Evolutionary conservation across 352 stramenopile species (phyloP).

Genomic region (Globisporangium lucens): DNA sequence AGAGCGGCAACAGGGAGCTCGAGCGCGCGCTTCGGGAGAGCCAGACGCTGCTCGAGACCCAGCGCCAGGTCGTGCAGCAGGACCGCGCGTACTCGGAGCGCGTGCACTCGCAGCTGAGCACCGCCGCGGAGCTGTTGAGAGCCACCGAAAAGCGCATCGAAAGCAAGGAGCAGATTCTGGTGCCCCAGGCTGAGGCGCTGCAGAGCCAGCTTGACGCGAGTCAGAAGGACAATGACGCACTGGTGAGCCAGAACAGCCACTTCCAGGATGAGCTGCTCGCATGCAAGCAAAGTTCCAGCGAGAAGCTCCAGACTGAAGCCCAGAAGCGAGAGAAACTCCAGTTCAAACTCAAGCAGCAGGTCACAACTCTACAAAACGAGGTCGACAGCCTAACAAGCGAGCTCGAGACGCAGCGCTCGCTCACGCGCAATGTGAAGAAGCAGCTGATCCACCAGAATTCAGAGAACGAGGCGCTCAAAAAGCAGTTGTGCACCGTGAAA

Average conservation of each 20-base stretch:
- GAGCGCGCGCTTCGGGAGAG: slow-evolving; percentile 18
- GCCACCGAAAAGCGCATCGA: slow-evolving; percentile 48
- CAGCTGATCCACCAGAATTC: slow-evolving; percentile 24
- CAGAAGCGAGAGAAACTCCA: slow-evolving; percentile 30
- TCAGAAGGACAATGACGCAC: slow-evolving; percentile 11
- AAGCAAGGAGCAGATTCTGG: slow-evolving; percentile 31
- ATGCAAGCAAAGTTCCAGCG: slow-evolving; percentile 3
- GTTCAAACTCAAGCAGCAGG: slow-evolving; percentile 27
- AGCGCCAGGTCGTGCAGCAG: slow-evolving; percentile 25
- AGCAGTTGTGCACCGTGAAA: slow-evolving; percentile 35
- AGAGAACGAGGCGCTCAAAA: slow-evolving; percentile 36
- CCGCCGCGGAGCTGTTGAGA: slow-evolving; percentile 54
- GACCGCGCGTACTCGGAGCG: slow-evolving; percentile 56
- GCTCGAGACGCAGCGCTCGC: slow-evolving; percentile 35
- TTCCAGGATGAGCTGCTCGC: slow-evolving; percentile 26
- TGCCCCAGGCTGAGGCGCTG: slow-evolving; percentile 20
- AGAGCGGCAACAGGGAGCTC: slow-evolving; percentile 38
- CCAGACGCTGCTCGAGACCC: slow-evolving; percentile 19
- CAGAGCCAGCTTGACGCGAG: slow-evolving; percentile 13
- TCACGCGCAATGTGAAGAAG: slow-evolving; percentile 35
- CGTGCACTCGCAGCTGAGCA: slow-evolving; percentile 59
- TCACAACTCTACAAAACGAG: slow-evolving; percentile 24
- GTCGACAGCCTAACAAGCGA: slow-evolving; percentile 25
- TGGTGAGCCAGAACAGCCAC: slow-evolving; percentile 6
- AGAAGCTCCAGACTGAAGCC: slow-evolving; percentile 1